These are phyloP conservation scores for Rehmannia glutinosa DNA, from an alignment of 257 asterid species.

Conservation along the genomic window DNA sequence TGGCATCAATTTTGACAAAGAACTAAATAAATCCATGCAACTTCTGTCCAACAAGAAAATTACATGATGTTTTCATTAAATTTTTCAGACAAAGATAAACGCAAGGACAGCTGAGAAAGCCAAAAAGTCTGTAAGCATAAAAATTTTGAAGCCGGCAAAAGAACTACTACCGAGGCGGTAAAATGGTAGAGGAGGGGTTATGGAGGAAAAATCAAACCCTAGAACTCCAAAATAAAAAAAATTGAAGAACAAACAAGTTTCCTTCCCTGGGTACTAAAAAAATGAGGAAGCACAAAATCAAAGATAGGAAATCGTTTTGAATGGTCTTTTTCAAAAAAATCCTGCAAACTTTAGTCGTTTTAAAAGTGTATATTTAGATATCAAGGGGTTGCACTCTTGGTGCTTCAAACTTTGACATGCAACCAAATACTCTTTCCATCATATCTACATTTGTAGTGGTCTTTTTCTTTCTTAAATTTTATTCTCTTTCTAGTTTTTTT, in stretches of 20 bases:
- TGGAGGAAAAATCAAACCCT: conserved; percentile 23
- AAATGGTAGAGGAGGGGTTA: conserved; percentile 52
- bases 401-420: conserved; percentile 27
- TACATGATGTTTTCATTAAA: conserved; percentile 57
- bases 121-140: conserved; percentile 62
- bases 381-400: conserved; percentile 9
- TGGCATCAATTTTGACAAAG: conserved; percentile 57
- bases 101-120: conserved; percentile 60
- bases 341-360: conserved; percentile 9
- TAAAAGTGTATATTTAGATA: conserved; percentile 30
- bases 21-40: conserved; percentile 63
- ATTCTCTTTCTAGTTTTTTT: background rate
- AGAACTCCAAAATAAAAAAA: too few species aligned
- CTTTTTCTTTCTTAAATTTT: background rate
- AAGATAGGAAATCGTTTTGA: background rate
- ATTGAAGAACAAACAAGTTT: too few species aligned
- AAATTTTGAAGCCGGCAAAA: conserved; percentile 59
- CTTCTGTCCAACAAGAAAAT: conserved; percentile 59
- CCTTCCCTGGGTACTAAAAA: conserved; percentile 38
- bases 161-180: conserved; percentile 34
- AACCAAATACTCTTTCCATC: conserved; percentile 15
- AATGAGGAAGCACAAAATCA: conserved; percentile 18
- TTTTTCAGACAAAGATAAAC: conserved; percentile 57
- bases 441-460: conserved; percentile 8
- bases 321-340: background rate